Base-by-base conservation (phyloP, 176 grass and related monocot species). In the Carex pumila region DNA sequence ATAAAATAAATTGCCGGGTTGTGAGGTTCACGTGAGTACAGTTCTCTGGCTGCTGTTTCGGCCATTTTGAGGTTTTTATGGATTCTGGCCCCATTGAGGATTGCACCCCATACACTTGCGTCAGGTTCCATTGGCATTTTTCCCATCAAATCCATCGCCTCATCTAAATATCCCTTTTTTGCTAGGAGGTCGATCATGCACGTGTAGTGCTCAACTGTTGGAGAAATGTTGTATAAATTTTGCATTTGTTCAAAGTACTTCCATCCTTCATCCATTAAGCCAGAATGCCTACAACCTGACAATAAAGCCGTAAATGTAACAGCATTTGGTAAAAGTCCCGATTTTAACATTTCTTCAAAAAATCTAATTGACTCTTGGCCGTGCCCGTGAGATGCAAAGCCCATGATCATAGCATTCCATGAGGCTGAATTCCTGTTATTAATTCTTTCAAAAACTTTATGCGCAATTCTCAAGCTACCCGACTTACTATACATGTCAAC, bases 171-270 rank as follows among this genome's bases (percentile, higher is more conserved):
- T 2, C 94, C 94, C 4, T 79, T 78, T 70, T 92, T 88, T 6
- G 94, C 83, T 69, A 97, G 87, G 17, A 97, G 90, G 84, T 97
- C 90, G 41, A 97, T 89, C 94, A 97, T 97, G 91, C 94, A 97
- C 4, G 94, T 89, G 60, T 88, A 92, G 62, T 97, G 88, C 83
- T 94, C 94, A 2, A 87, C 30, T 0, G 92, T 90, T 43, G 90
- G 91, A 12, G 80, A 80, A 52, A 92, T 89, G 4, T 88, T 88
- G 32, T 89, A 92, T 34, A 37, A 82, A 18, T 21, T 83, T 87
- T 92, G 64, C 94, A 97, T 92, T 79, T 32, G 43, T 58, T 97
- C 89, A 18, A 94, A 97, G 82, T 90, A 94, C 49, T 88, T 91
- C 94, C 94, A 97, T 12, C 74, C 94, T 88, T 94, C 85, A 41